Evolutionary conservation across 768 basidiomycete species (phyloP).

Genomic region (Asterophora lycoperdoides): DNA sequence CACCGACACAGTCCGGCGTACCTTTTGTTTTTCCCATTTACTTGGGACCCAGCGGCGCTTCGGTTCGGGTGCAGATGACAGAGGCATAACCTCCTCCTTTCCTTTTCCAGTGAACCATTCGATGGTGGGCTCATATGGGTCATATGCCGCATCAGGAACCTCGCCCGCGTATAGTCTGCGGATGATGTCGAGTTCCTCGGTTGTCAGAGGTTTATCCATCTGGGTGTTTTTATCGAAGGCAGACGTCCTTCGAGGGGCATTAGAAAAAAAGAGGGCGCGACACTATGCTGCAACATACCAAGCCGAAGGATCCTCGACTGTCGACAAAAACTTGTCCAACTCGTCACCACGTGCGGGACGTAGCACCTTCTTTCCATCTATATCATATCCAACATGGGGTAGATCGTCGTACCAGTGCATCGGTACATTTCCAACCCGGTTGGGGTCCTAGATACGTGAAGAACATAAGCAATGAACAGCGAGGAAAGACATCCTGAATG

Average conservation of each 20-base stretch:
- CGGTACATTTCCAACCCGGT: slow-evolving; percentile 91
- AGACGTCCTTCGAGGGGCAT: slow-evolving; percentile 58
- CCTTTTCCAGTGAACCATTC: slow-evolving; percentile 98
- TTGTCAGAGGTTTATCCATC: slow-evolving; percentile 77
- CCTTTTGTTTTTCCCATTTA: slow-evolving; percentile 99
- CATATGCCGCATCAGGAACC: slow-evolving; percentile 84
- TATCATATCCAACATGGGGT: slow-evolving; percentile 97
- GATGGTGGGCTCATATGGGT: slow-evolving; percentile 89
- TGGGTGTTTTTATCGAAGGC: slow-evolving; percentile 89
- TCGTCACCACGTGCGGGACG: slow-evolving; percentile 95
- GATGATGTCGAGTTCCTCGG: slow-evolving; percentile 94
- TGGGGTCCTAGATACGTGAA: slow-evolving; percentile 64
- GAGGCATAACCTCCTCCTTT: slow-evolving; percentile 91
- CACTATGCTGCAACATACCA: slow-evolving; percentile 53
- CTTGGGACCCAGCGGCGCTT: slow-evolving; percentile 96
- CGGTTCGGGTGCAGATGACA: slow-evolving; percentile 88
- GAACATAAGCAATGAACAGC: slow-evolving; percentile 8
- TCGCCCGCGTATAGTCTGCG: slow-evolving; percentile 85
- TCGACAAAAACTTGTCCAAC: slow-evolving; percentile 92
- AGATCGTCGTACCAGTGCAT: slow-evolving; percentile 99
- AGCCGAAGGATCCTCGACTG: slow-evolving; percentile 84
- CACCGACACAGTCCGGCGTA: slow-evolving; percentile 27
- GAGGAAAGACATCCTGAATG: slow-evolving; percentile 9
- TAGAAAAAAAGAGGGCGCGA: not conserved
- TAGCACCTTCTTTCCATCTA: slow-evolving; percentile 90